Percentiles rank a stretch among this genome's conserved stretches.
These are phyloP conservation scores for Xylariaceae sp. DNA, from an alignment of 2,329 filamentous ascomycete genomes.

Conservation along the genomic window DNA sequence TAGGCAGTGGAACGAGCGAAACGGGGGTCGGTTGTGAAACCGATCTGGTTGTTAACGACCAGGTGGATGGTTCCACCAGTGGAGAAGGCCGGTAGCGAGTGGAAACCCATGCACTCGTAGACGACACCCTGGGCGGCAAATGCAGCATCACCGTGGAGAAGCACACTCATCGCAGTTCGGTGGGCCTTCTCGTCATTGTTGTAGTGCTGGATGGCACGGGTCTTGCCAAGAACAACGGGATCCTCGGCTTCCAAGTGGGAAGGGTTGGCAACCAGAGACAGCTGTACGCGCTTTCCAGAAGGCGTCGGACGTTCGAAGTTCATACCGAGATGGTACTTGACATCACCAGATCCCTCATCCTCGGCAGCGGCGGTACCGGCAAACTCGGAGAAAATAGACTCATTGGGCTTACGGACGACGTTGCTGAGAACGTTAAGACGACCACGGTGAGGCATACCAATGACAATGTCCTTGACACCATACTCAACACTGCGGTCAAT, in stretches of 20 bases:
- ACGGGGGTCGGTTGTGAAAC: conserved; percentile 96
- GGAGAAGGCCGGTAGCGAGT: conserved; percentile 90
- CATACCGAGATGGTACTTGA: conserved; percentile 99
- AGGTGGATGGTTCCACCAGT: conserved; percentile 96
- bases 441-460: conserved; percentile 98
- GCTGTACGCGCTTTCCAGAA: conserved; percentile 97
- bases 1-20: conserved; percentile 97
- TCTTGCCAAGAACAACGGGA: conserved; percentile 95
- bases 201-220: conserved; percentile 96
- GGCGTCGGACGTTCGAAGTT: conserved; percentile 99
- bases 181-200: conserved; percentile 93
- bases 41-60: conserved; percentile 99
- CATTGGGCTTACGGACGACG: conserved; percentile 97
- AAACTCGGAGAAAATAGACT: conserved; percentile 99
- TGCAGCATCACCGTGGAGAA: conserved; percentile 95
- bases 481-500: conserved; percentile 98
- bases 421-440: conserved; percentile 97
- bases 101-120: conserved; percentile 97
- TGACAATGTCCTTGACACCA: conserved; percentile 97
- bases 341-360: conserved; percentile 95
- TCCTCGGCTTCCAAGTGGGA: conserved; percentile 98
- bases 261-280: conserved; percentile 95
- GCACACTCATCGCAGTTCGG: conserved; percentile 85
- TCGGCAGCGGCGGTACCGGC: conserved; percentile 79
- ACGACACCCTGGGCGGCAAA: conserved; percentile 96